A percentile compares a stretch with the other conserved stretches of the same genome.
Conservation (phyloP, 2,329 filamentous ascomycete genomes). For the Pseudocercospora musae region DNA sequence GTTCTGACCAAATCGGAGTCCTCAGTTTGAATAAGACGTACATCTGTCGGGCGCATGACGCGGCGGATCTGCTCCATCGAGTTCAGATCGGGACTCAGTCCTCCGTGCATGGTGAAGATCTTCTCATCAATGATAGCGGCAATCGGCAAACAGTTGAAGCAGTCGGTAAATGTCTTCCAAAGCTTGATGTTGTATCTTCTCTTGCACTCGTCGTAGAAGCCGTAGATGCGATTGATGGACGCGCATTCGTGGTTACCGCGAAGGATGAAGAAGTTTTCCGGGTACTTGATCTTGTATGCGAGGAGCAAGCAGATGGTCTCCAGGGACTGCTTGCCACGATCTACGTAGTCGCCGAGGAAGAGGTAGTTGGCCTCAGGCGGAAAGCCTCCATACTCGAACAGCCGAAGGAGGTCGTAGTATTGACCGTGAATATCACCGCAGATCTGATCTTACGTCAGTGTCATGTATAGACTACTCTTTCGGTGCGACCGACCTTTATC, state of each 20-base stretch:
- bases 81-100: conserved; percentile 93
- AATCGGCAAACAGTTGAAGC: conserved; percentile 98
- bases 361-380: conserved; percentile 98
- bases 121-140: conserved; percentile 99
- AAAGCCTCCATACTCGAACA: conserved; percentile 98
- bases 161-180: conserved; percentile 99
- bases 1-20: conserved; percentile 11
- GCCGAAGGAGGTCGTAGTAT: conserved; percentile 94
- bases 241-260: conserved; percentile 99
- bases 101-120: conserved; percentile 99
- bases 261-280: conserved; percentile 98
- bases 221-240: conserved; percentile 98
- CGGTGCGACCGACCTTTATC: conserved; percentile 75
- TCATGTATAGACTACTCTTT: background rate
- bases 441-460: conserved; percentile 61
- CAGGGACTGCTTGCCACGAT: conserved; percentile 97
- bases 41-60: conserved; percentile 98
- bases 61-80: conserved; percentile 99
- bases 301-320: conserved; percentile 97
- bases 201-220: conserved; percentile 99
- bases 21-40: conserved; percentile 53
- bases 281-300: conserved; percentile 99
- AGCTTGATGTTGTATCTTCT: conserved; percentile 98
- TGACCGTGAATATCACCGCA: conserved; percentile 99
- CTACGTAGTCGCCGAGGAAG: conserved; percentile 98